Conservation (phyloP, 2,329 filamentous ascomycete species). For the Talaromyces marneffei region DNA sequence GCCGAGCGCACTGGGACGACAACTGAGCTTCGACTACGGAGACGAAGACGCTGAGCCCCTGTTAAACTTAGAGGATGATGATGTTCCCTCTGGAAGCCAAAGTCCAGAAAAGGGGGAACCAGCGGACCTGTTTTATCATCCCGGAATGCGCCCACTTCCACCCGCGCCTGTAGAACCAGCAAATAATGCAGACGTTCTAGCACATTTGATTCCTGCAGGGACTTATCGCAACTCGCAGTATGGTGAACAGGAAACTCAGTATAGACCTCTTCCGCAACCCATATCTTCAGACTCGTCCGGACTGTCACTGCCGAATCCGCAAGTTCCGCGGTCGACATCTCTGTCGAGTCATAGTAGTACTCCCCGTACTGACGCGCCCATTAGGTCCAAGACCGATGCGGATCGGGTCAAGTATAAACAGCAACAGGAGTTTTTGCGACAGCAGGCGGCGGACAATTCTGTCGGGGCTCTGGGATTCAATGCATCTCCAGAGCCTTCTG, state of each 20-base stretch:
- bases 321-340: constrained; percentile 70
- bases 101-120: constrained; percentile 67
- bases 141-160: constrained; percentile 63
- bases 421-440: constrained; percentile 49
- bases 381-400: constrained; percentile 89
- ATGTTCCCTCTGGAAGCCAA: constrained; percentile 51
- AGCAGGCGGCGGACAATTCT: constrained; percentile 30
- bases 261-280: constrained; percentile 33
- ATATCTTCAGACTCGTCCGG: constrained; percentile 49
- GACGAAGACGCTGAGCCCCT: constrained; percentile 76
- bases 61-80: constrained; percentile 49
- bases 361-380: constrained; percentile 72
- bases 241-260: constrained; percentile 24
- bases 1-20: constrained; percentile 57
- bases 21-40: constrained; percentile 86
- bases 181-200: constrained; percentile 39
- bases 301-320: constrained; percentile 38
- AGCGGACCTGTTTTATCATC: constrained; percentile 90
- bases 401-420: constrained; percentile 55
- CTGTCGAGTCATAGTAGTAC: constrained; percentile 75
- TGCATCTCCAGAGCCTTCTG: constrained; percentile 39
- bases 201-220: constrained; percentile 49
- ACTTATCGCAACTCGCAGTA: constrained; percentile 52
- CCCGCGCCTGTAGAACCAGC: constrained; percentile 56
- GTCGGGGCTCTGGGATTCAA: constrained; percentile 46